Percentiles rank a stretch among this genome's conserved stretches.
Conservation (phyloP, 768 basidiomycete species). For the Boletus tylopilopsis region DNA sequence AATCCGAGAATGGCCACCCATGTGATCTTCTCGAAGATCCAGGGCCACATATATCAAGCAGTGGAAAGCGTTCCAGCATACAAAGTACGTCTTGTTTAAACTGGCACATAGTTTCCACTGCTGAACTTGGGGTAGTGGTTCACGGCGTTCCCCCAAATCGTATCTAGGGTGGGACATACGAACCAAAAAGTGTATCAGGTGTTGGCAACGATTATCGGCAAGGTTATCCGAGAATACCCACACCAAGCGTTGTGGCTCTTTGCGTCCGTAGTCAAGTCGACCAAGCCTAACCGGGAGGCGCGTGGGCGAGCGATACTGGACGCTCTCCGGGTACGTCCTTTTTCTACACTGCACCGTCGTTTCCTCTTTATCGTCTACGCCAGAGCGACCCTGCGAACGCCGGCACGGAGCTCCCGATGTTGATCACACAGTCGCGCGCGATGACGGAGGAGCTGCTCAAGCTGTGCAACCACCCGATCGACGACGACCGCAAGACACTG, state of each 20-base stretch:
- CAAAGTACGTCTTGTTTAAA: slow-evolving; percentile 51
- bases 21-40: slow-evolving; percentile 53
- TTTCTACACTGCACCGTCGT: neutral
- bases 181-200: slow-evolving; percentile 57
- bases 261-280: slow-evolving; percentile 83
- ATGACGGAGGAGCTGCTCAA: slow-evolving; percentile 71
- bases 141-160: slow-evolving; percentile 94
- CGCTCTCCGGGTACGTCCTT: slow-evolving; percentile 49
- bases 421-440: slow-evolving; percentile 50
- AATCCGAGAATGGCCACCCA: slow-evolving; percentile 21
- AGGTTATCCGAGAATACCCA: slow-evolving; percentile 79
- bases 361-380: neutral
- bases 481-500: slow-evolving; percentile 35
- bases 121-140: slow-evolving; percentile 64
- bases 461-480: slow-evolving; percentile 56
- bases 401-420: slow-evolving; percentile 38
- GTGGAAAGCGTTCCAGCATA: slow-evolving; percentile 67
- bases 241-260: slow-evolving; percentile 93
- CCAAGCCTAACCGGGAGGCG: slow-evolving; percentile 51
- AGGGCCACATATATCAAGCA: slow-evolving; percentile 48
- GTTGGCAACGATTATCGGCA: slow-evolving; percentile 62
- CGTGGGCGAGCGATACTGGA: slow-evolving; percentile 60
- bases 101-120: neutral
- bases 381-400: slow-evolving; percentile 47
- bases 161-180: slow-evolving; percentile 83